phyloP scores from a whole-genome alignment of 2,329 filamentous ascomycete species.

The Monilinia polystroma region DNA sequence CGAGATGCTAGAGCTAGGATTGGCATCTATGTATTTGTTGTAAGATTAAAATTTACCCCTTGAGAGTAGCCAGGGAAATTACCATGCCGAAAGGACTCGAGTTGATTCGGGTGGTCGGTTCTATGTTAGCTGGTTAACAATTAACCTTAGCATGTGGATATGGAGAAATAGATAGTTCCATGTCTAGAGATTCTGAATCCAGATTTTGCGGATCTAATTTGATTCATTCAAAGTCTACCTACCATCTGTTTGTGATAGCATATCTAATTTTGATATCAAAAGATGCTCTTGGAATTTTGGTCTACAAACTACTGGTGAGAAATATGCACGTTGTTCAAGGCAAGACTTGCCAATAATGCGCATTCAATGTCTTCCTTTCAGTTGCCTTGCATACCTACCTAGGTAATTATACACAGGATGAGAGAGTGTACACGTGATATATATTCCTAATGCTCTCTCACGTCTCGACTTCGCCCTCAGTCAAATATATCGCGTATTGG shows the following conservation, averaged over 20 bases:
- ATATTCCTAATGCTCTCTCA: too few relatives aligned
- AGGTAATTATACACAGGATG: too few relatives aligned
- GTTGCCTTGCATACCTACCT: too few relatives aligned
- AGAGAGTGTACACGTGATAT: too few relatives aligned
- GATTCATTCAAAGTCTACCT: neutral
- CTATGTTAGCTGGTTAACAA: neutral
- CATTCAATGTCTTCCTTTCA: too few relatives aligned
- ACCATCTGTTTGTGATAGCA: neutral
- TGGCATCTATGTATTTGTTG: slow-evolving; percentile 15
- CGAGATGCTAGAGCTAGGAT: slow-evolving; percentile 1
- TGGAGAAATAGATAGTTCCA: slow-evolving; percentile 28
- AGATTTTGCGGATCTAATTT: neutral
- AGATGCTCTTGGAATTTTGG: too few relatives aligned
- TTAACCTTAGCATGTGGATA: slow-evolving; percentile 2
- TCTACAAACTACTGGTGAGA: neutral
- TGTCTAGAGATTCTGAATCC: neutral
- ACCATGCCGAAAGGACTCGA: neutral
- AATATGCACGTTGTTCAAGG: too few relatives aligned
- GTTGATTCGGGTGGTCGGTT: neutral
- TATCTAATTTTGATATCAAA: neutral
- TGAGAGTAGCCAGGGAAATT: neutral
- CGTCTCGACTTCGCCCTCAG: too few relatives aligned
- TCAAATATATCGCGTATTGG: too few relatives aligned
- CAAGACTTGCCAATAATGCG: too few relatives aligned
- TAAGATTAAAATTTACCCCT: neutral